These are phyloP conservation scores for Alnus glutinosa DNA, from an alignment of 306 rosid genomes.

Conservation along the genomic window DNA sequence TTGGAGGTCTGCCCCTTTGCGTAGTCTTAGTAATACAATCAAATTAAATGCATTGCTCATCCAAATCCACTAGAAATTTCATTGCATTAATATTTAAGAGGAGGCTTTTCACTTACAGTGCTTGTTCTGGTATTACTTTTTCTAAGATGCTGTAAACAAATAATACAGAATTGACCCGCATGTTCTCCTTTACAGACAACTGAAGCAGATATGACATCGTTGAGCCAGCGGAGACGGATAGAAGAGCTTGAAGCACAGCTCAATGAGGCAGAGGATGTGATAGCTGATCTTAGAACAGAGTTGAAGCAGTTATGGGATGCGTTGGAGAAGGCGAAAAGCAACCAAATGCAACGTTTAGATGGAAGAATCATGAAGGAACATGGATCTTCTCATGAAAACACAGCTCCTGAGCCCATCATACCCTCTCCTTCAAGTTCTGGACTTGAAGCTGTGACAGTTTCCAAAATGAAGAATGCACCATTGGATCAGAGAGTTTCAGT, in stretches of 20 bases:
- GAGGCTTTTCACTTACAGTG: background rate
- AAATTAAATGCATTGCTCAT: background rate
- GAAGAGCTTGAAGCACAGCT: conserved; percentile 76
- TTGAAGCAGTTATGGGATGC: conserved; percentile 41
- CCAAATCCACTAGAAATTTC: background rate
- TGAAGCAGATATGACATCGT: conserved; percentile 53
- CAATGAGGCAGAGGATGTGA: conserved; percentile 71
- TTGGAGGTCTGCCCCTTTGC: background rate
- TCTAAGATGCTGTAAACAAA: conserved; percentile 1
- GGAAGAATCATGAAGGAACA: conserved; percentile 30
- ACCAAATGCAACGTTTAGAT: conserved; percentile 31
- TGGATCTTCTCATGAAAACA: conserved; percentile 27
- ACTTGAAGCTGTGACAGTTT: conserved; percentile 30
- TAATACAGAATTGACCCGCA: background rate
- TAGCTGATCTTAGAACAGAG: conserved; percentile 69
- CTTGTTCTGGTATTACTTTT: background rate
- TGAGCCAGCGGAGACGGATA: conserved; percentile 47
- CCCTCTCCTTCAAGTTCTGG: conserved; percentile 30
- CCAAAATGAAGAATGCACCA: conserved; percentile 31
- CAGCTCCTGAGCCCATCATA: conserved; percentile 19
- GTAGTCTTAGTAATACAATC: background rate
- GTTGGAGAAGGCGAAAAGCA: conserved; percentile 50
- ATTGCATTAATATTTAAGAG: background rate
- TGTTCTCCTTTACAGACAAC: conserved; percentile 44
- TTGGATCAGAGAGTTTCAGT: conserved; percentile 26